Base-by-base conservation (phyloP, 75 land plant genomes). In the Adiantum capillusveneris region DNA sequence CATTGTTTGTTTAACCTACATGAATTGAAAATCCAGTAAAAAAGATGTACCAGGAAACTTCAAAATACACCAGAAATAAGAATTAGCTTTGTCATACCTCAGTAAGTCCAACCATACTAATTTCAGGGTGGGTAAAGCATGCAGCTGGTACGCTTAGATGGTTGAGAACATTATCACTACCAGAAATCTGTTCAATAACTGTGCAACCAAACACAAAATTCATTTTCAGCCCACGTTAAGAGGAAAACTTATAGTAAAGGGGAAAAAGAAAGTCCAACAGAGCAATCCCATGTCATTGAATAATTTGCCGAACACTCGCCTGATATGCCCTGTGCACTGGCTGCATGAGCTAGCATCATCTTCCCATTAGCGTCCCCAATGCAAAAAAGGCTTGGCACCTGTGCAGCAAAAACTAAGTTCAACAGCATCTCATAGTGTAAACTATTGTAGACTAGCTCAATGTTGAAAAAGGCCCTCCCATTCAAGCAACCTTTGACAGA, bases 321-420 rank as follows among this genome's bases (percentile, higher is more conserved):
- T 56, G 99, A 95, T 22, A 95, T 95, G 53, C 99, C 99, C 71
- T 95, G 97, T 21, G 99, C 99, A 84, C 99, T 95, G 22, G 99
- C 99, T 66, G 99, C 86, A 77, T 95, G 99, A 71, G 99, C 99
- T 73, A 95, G 88, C 99, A 95, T 95, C 89, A 95, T 70, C 74
- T 95, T 95, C 16, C 99, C 99, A 80, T 95, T 95, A n/a, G 99
- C 99, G 82, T 95, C 99, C 52, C 97, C 99, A 74, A 95, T 95
- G 70, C 99, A 95, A 57, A 81, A 95, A 43, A 95, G 29, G 63
- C 84, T 77, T 65, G 99, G 97, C 50, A 95, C 86, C 99, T 95
- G 55, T 53, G 6, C 29, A 53, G 53, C 1, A 29, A 25, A 45
- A 9, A 28, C 7, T 9, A 34, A 34, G 9, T 34, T 34, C 37